Evolutionary conservation across 176 grass and related monocot species (phyloP), one percentile per base, ranked within the genome.

Genomic region (Zoysia japonica): DNA sequence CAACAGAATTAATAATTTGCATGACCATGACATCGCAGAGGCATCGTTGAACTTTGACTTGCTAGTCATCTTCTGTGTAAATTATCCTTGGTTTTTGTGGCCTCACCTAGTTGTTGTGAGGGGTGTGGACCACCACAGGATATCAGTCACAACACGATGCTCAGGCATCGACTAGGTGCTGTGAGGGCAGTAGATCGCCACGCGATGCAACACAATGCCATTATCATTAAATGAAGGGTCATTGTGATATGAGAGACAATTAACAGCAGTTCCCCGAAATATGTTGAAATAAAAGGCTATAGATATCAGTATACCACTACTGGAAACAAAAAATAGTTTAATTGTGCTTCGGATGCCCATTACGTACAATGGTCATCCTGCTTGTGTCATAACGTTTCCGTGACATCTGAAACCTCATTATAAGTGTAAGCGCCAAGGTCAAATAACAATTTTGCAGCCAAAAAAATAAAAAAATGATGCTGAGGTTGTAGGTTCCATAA

Each of bases 241-340:
- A 38, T 7, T 7, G 2, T 10, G 20, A 78, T 52, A 60, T 7
- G 9, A 39, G 13, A 62, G 52, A 72, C 43, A 35, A 65, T 45
- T 64, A 49, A 48, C 28, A 15, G 3, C 36, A 37, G 46, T 42
- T 37, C 68, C 68, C 37, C 11, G 35, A 61, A 62, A 71, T 11
- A 43, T 71, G 19, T 3, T 6, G 40, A 65, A 65, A 55, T 48
- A 78, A 17, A 66, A n/a, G 36, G 59, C 35, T 14, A 49, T 60
- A 61, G 81, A 78, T 11, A 57, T 16, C 6, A 45, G 44, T 45
- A 39, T 47, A 75, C 13, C 11, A 6, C 36, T 14, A 13, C 6
- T 55, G 54, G 74, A 50, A 43, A 87, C 39, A 50, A 49, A 67
- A 59, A 71, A 71, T 55, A 61, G 67, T 17, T 35, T 39, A 42